Evolutionary conservation across 176 grass and related monocot species (phyloP).

Genomic region (Musa acuminata): DNA sequence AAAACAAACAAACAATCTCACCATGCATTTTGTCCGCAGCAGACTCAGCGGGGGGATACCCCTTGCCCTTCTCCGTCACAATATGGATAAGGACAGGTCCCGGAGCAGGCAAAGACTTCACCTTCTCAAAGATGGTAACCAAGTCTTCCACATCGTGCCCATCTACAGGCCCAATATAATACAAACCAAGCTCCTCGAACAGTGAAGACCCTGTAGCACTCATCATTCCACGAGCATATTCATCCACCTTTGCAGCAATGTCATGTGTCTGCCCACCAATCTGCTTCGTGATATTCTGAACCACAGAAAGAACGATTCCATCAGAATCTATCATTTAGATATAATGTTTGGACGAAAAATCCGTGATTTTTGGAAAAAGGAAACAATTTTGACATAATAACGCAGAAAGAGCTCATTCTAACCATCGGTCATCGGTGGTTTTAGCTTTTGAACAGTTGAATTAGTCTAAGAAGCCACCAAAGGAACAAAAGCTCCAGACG

Average conservation of each 20-base stretch:
- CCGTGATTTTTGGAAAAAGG: too few species aligned
- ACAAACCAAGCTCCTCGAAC: slow-evolving; percentile 93
- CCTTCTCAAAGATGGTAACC: slow-evolving; percentile 66
- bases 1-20: not conserved
- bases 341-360: too few species aligned
- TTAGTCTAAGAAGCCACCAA: too few species aligned
- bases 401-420: too few species aligned
- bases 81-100: slow-evolving; percentile 84
- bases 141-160: slow-evolving; percentile 79
- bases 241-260: slow-evolving; percentile 71
- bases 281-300: slow-evolving; percentile 64
- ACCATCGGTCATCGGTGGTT: too few species aligned
- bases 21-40: slow-evolving; percentile 89
- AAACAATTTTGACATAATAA: too few species aligned
- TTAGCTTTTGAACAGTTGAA: too few species aligned
- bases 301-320: too few species aligned
- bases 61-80: slow-evolving; percentile 89
- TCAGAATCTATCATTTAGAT: too few species aligned
- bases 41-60: slow-evolving; percentile 73
- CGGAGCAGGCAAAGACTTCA: slow-evolving; percentile 67
- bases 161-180: slow-evolving; percentile 95
- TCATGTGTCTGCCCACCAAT: slow-evolving; percentile 60
- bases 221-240: slow-evolving; percentile 79
- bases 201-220: slow-evolving; percentile 43
- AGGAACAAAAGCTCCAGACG: too few species aligned